These are phyloP conservation scores for Colletotrichum tropicale DNA, from an alignment of 2,329 filamentous ascomycete genomes.

Conservation along the genomic window DNA sequence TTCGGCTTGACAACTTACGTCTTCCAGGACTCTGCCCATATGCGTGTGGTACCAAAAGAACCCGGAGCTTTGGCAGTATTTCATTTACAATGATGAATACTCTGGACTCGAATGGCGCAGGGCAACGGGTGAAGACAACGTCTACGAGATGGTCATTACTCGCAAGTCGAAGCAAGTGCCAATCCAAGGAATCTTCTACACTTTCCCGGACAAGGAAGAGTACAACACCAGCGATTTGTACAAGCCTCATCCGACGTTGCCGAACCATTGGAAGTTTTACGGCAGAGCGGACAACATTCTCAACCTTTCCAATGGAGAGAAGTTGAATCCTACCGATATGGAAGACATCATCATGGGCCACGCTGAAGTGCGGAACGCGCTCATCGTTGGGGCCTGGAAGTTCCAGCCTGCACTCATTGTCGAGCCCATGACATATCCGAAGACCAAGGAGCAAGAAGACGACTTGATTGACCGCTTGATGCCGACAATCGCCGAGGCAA, in stretches of 20 bases:
- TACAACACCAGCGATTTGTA: conserved; percentile 49
- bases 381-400: conserved; percentile 49
- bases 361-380: conserved; percentile 40
- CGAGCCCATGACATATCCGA: conserved; percentile 41
- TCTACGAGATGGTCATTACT: conserved; percentile 42
- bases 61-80: conserved; percentile 7
- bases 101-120: conserved; percentile 46
- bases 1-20: background rate
- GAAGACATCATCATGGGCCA: conserved; percentile 44
- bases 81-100: conserved; percentile 36
- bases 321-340: conserved; percentile 50
- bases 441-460: conserved; percentile 22
- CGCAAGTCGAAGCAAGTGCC: conserved; percentile 40
- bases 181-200: conserved; percentile 43
- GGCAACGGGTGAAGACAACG: conserved; percentile 26
- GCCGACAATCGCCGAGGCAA: conserved; percentile 46
- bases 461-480: conserved; percentile 46
- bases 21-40: background rate
- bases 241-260: conserved; percentile 38
- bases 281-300: conserved; percentile 44
- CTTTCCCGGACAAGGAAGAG: conserved; percentile 37
- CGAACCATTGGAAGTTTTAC: conserved; percentile 35
- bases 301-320: conserved; percentile 55
- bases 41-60: conserved; percentile 41
- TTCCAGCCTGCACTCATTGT: conserved; percentile 54